Base-by-base conservation (phyloP, 1,139 yeast genomes). In the Lodderomyces pseudojiufengensis region DNA sequence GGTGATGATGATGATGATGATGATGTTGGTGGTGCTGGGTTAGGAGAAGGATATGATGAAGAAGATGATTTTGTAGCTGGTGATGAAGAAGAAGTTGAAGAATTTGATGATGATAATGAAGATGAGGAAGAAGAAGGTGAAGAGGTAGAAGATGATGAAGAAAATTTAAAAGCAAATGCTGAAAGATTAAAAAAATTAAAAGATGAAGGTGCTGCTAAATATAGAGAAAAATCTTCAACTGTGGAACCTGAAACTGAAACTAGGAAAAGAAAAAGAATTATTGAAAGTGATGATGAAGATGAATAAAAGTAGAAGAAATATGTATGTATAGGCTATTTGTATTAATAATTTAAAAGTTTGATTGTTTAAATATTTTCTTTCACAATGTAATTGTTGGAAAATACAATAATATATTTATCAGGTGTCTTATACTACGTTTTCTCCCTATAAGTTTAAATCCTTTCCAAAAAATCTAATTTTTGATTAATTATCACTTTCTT, bases 141-240 rank as follows among this genome's bases (percentile, higher is more conserved):
- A 28, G 77, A 71, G 16, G 73, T 74, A 38, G 84, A 73, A 24
- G 77, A 67, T 8, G 83, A 73, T 27, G 80, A 72, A 20, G 80
- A 73, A 18, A 76, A 73, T 29, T 80, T 73, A 27, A 78, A 72
- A 29, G 63, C 65, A 35, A 78, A 80, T 2, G 85, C 86, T 1
- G 81, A 77, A 46, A 67, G 88, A 46, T 65, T 84, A 51, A 73
- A 72, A 43, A 69, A 70, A 40, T 65, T 82, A 38, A 84, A 84
- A 54, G 64, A 69, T 33, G 73, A 68, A 27, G 83, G 84, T 7
- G 75, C 76, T 6, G 66, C 72, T 18, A 64, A 64, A 42, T 78
- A 78, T 13, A 59, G 56, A 15, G 63, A 54, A 8, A 63, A 57
- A 6, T 71, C 65, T 1, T 73, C 63, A 15, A 5, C 20, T 18